Conservation (phyloP, 2,329 filamentous ascomycete species). For the Xylaria multiplex region DNA sequence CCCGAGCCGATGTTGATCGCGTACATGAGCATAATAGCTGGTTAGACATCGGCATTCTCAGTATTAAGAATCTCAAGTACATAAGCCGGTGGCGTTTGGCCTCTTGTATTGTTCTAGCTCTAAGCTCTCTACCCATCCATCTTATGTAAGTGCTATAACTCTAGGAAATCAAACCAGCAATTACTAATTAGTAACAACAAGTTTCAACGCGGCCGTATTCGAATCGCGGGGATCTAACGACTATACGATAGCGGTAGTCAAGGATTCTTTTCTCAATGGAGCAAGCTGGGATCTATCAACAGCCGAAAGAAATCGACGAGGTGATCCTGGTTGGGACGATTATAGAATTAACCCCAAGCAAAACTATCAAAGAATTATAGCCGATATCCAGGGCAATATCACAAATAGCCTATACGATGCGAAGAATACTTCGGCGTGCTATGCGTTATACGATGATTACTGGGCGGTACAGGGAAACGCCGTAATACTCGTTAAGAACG, state of each 20-base stretch:
- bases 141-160: conserved; percentile 31
- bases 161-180: background rate
- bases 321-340: conserved; percentile 33
- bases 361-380: conserved; percentile 29
- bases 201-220: conserved; percentile 40
- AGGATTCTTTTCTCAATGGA: conserved; percentile 35
- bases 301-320: conserved; percentile 34
- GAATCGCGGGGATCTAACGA: conserved; percentile 36
- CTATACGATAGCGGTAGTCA: conserved; percentile 37
- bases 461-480: conserved; percentile 38
- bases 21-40: conserved; percentile 26
- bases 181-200: conserved; percentile 16
- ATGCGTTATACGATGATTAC: conserved; percentile 38
- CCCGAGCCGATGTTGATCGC: conserved; percentile 32
- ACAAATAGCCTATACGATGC: conserved; percentile 23
- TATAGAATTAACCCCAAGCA: conserved; percentile 20
- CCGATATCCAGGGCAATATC: conserved; percentile 32
- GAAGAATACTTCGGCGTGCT: conserved; percentile 35
- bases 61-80: conserved; percentile 32
- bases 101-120: conserved; percentile 26
- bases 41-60: conserved; percentile 37
- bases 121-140: conserved; percentile 36
- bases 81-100: conserved; percentile 24
- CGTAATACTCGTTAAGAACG: conserved; percentile 38
- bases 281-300: conserved; percentile 26